phyloP scores from a whole-genome alignment of 352 stramenopile species.

The Phytophthora melonis region DNA sequence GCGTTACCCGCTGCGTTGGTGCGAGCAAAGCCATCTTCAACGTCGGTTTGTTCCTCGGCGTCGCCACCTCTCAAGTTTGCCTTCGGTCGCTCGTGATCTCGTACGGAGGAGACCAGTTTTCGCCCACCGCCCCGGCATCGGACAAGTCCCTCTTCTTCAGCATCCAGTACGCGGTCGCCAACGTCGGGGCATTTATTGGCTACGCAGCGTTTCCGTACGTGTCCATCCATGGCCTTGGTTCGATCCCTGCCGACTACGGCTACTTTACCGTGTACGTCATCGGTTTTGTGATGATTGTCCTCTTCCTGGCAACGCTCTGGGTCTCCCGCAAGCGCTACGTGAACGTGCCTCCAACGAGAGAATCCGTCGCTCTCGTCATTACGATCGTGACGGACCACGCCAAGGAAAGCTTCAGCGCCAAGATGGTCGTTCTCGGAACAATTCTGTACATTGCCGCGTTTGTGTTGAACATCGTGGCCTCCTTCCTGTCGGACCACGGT shows the following conservation, averaged over 20 bases:
- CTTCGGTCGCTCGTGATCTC: background rate
- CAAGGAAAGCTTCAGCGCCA: background rate
- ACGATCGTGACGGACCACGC: background rate
- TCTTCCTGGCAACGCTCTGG: background rate
- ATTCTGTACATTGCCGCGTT: background rate
- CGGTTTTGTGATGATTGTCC: background rate
- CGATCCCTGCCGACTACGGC: background rate
- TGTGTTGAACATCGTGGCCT: background rate
- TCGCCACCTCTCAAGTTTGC: background rate
- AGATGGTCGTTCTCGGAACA: background rate
- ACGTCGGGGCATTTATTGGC: background rate
- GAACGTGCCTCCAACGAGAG: background rate
- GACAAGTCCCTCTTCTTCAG: constrained; percentile 1
- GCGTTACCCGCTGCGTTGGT: background rate
- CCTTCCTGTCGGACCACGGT: background rate
- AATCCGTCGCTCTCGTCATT: background rate
- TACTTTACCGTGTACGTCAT: background rate
- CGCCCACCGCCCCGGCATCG: background rate
- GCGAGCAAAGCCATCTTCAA: constrained; percentile 1
- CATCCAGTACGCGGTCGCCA: constrained; percentile 1
- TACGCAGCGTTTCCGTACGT: background rate
- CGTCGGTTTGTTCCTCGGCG: background rate
- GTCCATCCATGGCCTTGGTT: background rate
- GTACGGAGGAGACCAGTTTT: background rate
- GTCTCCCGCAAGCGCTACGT: background rate